Percentiles rank a stretch among this genome's conserved stretches.
These are phyloP conservation scores for Puccinia triticina DNA, from an alignment of 1,284 basidiomycete genomes.

Conservation along the genomic window DNA sequence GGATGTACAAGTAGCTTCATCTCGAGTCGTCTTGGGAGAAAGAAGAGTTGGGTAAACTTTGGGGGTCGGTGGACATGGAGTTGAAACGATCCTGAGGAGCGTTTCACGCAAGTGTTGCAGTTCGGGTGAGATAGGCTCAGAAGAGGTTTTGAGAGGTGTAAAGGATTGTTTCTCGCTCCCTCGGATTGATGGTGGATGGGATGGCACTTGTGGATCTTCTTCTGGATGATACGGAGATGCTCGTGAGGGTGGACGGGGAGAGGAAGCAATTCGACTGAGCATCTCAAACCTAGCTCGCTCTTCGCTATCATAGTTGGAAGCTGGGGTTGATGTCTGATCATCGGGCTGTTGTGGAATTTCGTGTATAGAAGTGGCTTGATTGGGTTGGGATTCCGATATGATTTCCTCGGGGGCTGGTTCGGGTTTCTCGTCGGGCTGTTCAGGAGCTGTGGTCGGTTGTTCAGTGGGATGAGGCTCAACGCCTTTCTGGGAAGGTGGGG, in stretches of 20 bases:
- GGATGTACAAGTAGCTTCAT: not conserved
- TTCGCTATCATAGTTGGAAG: constrained; percentile 1
- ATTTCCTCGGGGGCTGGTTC: not conserved
- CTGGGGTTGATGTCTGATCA: not conserved
- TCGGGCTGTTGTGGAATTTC: constrained; percentile 1
- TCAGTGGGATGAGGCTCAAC: not conserved
- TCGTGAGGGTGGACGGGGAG: not conserved
- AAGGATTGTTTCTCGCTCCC: not conserved
- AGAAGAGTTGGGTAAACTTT: constrained; percentile 6
- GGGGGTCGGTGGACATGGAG: constrained; percentile 2
- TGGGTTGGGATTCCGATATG: not conserved
- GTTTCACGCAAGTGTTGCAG: constrained; percentile 31
- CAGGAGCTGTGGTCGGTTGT: not conserved
- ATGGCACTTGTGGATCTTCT: not conserved
- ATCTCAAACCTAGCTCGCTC: constrained; percentile 26
- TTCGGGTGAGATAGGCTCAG: constrained; percentile 30
- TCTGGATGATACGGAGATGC: not conserved
- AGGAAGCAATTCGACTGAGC: not conserved
- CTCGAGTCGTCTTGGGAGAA: not conserved
- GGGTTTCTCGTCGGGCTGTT: not conserved
- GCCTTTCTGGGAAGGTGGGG: not conserved
- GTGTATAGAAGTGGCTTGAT: not conserved
- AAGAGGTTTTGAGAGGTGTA: not conserved
- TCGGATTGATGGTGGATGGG: not conserved
- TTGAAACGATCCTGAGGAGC: constrained; percentile 21